Evolutionary conservation across 2,329 filamentous ascomycete genomes (phyloP).

Genomic region (Exophiala xenobiotica): DNA sequence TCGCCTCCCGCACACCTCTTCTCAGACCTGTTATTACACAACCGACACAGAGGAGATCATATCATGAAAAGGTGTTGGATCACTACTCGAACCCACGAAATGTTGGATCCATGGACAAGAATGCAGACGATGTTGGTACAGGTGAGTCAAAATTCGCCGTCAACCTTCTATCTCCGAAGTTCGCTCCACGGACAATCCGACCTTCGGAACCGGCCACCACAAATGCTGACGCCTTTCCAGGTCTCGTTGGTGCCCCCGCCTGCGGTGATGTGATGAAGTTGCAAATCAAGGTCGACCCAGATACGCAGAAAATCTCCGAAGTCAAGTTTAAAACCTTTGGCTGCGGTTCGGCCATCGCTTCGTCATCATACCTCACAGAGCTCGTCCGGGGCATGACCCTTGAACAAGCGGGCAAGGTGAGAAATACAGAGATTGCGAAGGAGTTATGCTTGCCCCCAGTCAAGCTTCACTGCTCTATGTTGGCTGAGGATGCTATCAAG

Average conservation of each 20-base stretch:
- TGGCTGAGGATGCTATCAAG: conserved; percentile 90
- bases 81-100: conserved; percentile 80
- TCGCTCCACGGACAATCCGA: conserved; percentile 11
- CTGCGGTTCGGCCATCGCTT: conserved; percentile 91
- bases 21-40: conserved; percentile 42
- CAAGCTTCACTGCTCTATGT: conserved; percentile 89
- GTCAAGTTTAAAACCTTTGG: conserved; percentile 99
- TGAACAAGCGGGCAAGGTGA: conserved; percentile 86
- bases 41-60: conserved; percentile 46
- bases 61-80: conserved; percentile 74
- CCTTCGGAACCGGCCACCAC: conserved; percentile 4
- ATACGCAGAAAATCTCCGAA: conserved; percentile 83
- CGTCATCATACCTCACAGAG: conserved; percentile 90
- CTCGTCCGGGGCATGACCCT: conserved; percentile 93
- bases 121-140: conserved; percentile 79
- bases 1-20: conserved; percentile 43
- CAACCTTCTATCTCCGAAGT: conserved; percentile 4
- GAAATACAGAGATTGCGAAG: conserved; percentile 98
- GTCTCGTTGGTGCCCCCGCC: conserved; percentile 85
- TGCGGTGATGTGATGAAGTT: conserved; percentile 94
- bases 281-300: conserved; percentile 86
- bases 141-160: conserved; percentile 16
- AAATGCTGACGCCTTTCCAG: conserved; percentile 37
- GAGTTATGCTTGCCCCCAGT: conserved; percentile 87
- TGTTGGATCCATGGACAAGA: conserved; percentile 76